Evolutionary conservation across 164 flowering plant genomes (phyloP).

Genomic region (Protea cynaroides): DNA sequence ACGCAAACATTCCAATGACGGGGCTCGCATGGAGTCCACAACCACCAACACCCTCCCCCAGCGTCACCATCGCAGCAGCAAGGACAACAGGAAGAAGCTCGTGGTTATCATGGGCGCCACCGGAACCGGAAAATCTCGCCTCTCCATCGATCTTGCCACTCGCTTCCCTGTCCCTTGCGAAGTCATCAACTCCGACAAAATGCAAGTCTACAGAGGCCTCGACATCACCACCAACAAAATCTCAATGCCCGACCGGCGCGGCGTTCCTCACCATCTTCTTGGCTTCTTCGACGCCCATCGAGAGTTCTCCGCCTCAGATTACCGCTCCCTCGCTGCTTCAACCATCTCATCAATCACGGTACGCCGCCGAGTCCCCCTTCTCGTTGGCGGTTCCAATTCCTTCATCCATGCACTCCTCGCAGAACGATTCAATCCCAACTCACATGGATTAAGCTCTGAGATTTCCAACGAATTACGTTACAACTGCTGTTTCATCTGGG

Average conservation of each 20-base stretch:
- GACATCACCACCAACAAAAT: slow-evolving; percentile 85
- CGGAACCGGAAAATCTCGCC: slow-evolving; percentile 68
- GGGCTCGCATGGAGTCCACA: slow-evolving; percentile 7
- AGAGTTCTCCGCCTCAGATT: slow-evolving; percentile 49
- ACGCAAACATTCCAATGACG: neutral
- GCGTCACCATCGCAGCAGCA: slow-evolving; percentile 5
- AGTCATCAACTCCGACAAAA: slow-evolving; percentile 83
- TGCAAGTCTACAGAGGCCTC: slow-evolving; percentile 67
- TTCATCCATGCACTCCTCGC: slow-evolving; percentile 59
- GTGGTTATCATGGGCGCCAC: slow-evolving; percentile 76
- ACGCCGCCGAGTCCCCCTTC: slow-evolving; percentile 43
- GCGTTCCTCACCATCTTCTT: slow-evolving; percentile 68
- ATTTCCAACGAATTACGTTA: slow-evolving; percentile 40
- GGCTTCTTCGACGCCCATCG: slow-evolving; percentile 37
- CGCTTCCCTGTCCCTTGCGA: slow-evolving; percentile 41
- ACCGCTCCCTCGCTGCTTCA: slow-evolving; percentile 33
- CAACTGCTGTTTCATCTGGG: slow-evolving; percentile 78
- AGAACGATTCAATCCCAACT: slow-evolving; percentile 28
- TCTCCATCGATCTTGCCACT: slow-evolving; percentile 63
- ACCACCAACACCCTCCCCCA: neutral
- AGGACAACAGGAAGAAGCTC: slow-evolving; percentile 24
- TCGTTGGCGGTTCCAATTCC: slow-evolving; percentile 94
- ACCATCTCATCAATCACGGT: slow-evolving; percentile 29
- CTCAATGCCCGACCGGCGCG: slow-evolving; percentile 34
- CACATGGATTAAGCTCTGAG: slow-evolving; percentile 21